Evolutionary conservation across 495 filamentous ascomycete genomes (phyloP), one percentile per base, ranked within the genome.

Genomic region (Penicillium daleae): DNA sequence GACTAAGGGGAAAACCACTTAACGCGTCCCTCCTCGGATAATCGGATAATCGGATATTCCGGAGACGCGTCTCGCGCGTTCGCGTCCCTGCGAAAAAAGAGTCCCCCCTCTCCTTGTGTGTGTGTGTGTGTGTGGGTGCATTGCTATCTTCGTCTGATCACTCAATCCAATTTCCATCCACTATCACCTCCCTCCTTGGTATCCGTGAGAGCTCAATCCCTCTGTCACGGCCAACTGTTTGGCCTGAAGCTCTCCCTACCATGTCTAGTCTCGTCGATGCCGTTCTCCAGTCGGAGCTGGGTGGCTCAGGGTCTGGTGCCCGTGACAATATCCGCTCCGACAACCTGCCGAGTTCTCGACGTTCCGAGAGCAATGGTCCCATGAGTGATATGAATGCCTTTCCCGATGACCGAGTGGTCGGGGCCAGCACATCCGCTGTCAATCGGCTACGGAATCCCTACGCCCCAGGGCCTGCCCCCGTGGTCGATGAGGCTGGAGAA

Each of bases 401-500:
- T 53, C 82, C 86, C 4, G 87, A 90, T 65, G 87, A 90, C 68
- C 85, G 87, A 59, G 76, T 88, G 5, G 83, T 87, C 6, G 86
- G 82, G 10, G 64, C 78, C 6, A 77, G 79, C 61, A 80, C 77
- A 32, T 83, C 82, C 33, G 84, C 85, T 35, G 73, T 87, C 35
- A 84, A 82, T 44, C 80, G 89, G 61, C 74, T 84, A 46, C 83
- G 81, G 56, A 87, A 85, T 70, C 81, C 83, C 24, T 83, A 85
- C 60, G 84, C 89, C 53, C 75, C 84, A 40, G 82, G 85, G 54
- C 87, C 97, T 46, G 91, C 93, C 10, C 83, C 86, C 58, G 92
- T 97, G n/a, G 87, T 93, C 42, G 96, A 99, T 77, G 82, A 84
- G 59, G 90, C 93, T 8, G 95, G 92, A 48, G 87, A 96, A 63